Base-by-base conservation (phyloP, 2,329 filamentous ascomycete species). In the Pseudophaeomoniella oleicola region DNA sequence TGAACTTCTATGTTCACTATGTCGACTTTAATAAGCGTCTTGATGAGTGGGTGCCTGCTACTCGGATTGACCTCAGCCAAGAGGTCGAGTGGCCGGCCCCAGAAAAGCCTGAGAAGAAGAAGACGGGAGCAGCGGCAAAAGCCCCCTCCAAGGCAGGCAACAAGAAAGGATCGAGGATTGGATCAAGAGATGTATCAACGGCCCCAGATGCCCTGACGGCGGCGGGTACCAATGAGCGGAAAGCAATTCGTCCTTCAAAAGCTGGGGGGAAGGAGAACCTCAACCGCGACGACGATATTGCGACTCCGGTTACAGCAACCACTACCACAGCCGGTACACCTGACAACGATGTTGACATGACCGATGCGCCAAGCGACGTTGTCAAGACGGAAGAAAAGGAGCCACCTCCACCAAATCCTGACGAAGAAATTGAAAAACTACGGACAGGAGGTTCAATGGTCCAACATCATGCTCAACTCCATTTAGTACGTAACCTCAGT, bases 361-460 rank as follows among this genome's bases (percentile, higher is more conserved):
- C 54, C 19, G 62, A 64, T 46, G 55, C 50, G 13, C 43, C 45
- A 12, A 53, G 52, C 17, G 46, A 33, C 10, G 27, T 47, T 1
- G 44, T 50, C 27, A 60, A 58, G 32, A 41, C 47, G 5, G 55
- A 62, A 38, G 58, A 62, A 37, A 44, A 44, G 27, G 43, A 40
- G 1, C 39, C 44, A 11, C 34, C 36, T 6, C 69, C 17, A 53
- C 62, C 4, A 88, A 83, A 52, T 78, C 80, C 44, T 35, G 83
- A 93, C 55, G 83, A 92, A 45, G 90, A 98, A 57, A 94, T 96
- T 39, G 90, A 98, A 56, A 94, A 94, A 54, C 69, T 98, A 6
- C 78, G 90, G 30, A 94, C 86, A 3, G 83, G 84, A 16, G 92
- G 90, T 19, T 94, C 86, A 42, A 96, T 98, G 90, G 98, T 92